These are phyloP conservation scores for Agaricus bisporus DNA, from an alignment of 768 basidiomycete genomes.

Conservation along the genomic window DNA sequence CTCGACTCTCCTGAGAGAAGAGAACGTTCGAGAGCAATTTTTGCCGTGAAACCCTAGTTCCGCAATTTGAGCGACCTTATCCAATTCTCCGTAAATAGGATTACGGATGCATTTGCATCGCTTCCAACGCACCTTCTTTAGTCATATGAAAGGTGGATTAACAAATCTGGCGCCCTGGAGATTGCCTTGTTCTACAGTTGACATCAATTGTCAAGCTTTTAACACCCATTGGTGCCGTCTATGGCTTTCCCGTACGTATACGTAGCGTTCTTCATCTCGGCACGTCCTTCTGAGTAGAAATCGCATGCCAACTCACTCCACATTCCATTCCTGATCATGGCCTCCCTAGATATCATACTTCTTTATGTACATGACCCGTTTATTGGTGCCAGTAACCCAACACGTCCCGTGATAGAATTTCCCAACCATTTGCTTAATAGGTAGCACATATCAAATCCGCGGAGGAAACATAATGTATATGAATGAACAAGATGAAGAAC, in stretches of 20 bases:
- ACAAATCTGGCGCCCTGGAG: background rate
- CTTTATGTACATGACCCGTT: background rate
- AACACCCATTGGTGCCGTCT: background rate
- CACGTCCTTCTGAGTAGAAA: too few relatives aligned
- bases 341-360: background rate
- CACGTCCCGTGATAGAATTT: background rate
- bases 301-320: too few relatives aligned
- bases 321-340: background rate
- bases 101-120: background rate
- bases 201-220: background rate
- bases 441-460: too few relatives aligned
- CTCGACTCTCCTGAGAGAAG: background rate
- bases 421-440: background rate
- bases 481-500: too few relatives aligned
- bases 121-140: background rate
- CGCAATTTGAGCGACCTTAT: background rate
- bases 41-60: background rate
- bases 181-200: background rate
- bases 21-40: background rate
- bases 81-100: background rate
- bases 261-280: too few relatives aligned
- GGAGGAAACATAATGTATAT: too few relatives aligned
- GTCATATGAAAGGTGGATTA: slow-evolving; percentile 1
- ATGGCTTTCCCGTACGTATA: background rate
- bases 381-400: background rate